A percentile compares a stretch with the other conserved stretches of the same genome.
phyloP scores from a whole-genome alignment of 345 rosid genomes.

The Noccaea bulbosa region DNA sequence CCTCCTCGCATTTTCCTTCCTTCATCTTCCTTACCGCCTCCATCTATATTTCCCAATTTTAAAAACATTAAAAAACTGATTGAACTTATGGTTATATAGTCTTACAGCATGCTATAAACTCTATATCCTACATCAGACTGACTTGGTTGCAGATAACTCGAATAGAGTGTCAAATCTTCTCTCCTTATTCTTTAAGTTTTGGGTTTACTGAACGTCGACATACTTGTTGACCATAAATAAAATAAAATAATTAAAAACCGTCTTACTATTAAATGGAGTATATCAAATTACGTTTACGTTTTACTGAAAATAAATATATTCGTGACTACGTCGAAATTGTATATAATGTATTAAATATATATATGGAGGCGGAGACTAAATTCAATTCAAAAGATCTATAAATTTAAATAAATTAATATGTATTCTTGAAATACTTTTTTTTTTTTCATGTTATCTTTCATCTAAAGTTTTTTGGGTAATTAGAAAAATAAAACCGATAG shows the following conservation, averaged over 20 bases:
- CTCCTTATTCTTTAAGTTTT: no score
- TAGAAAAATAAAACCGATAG: not conserved
- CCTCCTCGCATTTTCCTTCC: slow-evolving; percentile 53
- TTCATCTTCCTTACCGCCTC: slow-evolving; percentile 58
- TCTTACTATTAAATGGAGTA: no score
- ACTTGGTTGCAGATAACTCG: not conserved
- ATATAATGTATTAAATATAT: not conserved
- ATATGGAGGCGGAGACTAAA: slow-evolving; percentile 10
- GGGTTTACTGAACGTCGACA: no score
- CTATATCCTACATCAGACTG: not conserved
- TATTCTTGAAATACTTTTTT: not conserved
- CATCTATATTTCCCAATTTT: slow-evolving; percentile 43
- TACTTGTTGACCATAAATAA: no score
- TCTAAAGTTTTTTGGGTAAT: not conserved
- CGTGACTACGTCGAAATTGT: not conserved
- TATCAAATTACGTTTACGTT: no score
- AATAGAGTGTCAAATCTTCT: not conserved
- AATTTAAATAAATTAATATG: not conserved
- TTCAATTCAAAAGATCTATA: not conserved
- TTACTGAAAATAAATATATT: no score
- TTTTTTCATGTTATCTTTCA: not conserved
- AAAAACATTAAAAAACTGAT: not conserved
- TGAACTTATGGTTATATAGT: slow-evolving; percentile 2
- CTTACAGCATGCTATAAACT: not conserved
- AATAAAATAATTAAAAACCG: no score